Percentiles rank a stretch among this genome's conserved stretches.
phyloP scores from a whole-genome alignment of 345 rosid species.

The Syzygium aqueum region DNA sequence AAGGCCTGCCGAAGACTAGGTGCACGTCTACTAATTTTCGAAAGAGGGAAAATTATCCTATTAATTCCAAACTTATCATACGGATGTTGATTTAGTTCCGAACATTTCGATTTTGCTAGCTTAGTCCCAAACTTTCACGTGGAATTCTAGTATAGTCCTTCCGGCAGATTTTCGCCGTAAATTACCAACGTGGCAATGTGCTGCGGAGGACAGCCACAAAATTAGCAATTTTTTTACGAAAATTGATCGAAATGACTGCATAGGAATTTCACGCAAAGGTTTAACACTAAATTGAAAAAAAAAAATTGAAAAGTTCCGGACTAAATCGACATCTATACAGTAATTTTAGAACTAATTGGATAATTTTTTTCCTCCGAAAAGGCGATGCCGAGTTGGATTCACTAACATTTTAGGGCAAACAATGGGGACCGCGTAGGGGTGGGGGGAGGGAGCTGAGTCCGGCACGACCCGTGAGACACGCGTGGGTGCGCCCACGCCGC shows the following conservation, averaged over 20 bases:
- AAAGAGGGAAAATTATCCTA: rapidly evolving
- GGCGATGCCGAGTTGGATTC: background rate
- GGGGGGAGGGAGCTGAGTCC: constrained; percentile 5
- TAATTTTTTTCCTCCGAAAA: background rate
- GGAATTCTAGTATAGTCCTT: background rate
- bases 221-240: too few species aligned
- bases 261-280: background rate
- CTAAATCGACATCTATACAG: background rate
- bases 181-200: background rate
- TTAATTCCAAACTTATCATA: rapidly evolving
- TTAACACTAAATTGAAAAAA: background rate
- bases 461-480: constrained; percentile 26
- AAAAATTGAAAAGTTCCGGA: too few species aligned
- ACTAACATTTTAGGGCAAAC: background rate
- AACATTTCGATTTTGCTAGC: too few species aligned
- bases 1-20: background rate
- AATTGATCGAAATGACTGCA: background rate
- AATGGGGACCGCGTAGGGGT: background rate
- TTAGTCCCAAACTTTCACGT: background rate
- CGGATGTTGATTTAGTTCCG: rapidly evolving
- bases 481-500: constrained; percentile 14
- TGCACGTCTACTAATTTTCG: background rate
- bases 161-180: rapidly evolving
- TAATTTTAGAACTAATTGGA: background rate
- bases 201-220: too few species aligned